phyloP scores from a whole-genome alignment of 176 grass and related monocot genomes.

The Eleusine coracana region DNA sequence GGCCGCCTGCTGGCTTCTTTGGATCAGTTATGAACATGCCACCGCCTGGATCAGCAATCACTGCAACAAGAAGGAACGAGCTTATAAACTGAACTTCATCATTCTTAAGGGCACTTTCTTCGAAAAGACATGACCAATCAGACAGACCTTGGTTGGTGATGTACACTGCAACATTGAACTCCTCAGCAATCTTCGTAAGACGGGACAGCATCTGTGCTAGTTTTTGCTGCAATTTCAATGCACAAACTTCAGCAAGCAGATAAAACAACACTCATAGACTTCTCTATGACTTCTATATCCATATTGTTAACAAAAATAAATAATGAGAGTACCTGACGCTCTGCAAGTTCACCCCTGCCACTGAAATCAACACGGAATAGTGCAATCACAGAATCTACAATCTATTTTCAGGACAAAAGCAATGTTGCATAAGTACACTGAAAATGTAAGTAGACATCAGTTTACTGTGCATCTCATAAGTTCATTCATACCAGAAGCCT shows the following conservation, averaged over 20 bases:
- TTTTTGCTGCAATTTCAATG: conserved; percentile 73
- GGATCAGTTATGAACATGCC: conserved; percentile 87
- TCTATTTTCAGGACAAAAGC: conserved; percentile 45
- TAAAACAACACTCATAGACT: conserved; percentile 1
- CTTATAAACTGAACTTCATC: conserved; percentile 7
- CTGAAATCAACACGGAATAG: conserved; percentile 85
- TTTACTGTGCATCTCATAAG: not conserved
- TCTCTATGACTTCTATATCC: not conserved
- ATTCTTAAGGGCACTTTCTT: not conserved
- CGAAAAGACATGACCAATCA: not conserved
- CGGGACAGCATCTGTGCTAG: conserved; percentile 87
- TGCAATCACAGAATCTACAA: conserved; percentile 85
- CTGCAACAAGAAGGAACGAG: conserved; percentile 41
- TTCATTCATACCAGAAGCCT: conserved; percentile 59
- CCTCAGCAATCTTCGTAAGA: conserved; percentile 89
- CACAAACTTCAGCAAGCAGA: conserved; percentile 34
- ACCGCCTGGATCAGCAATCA: conserved; percentile 85
- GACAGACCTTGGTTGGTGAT: conserved; percentile 89
- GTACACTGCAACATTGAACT: conserved; percentile 97
- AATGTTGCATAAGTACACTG: conserved; percentile 32
- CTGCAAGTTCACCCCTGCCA: conserved; percentile 79
- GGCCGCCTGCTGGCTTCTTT: conserved; percentile 87
- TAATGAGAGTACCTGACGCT: conserved; percentile 63
- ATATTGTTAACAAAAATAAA: not conserved
- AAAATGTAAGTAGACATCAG: not conserved